A percentile compares a stretch with the other conserved stretches of the same genome.
Conservation (phyloP, 1,284 basidiomycete genomes). For the Ceratobasidium sp. region DNA sequence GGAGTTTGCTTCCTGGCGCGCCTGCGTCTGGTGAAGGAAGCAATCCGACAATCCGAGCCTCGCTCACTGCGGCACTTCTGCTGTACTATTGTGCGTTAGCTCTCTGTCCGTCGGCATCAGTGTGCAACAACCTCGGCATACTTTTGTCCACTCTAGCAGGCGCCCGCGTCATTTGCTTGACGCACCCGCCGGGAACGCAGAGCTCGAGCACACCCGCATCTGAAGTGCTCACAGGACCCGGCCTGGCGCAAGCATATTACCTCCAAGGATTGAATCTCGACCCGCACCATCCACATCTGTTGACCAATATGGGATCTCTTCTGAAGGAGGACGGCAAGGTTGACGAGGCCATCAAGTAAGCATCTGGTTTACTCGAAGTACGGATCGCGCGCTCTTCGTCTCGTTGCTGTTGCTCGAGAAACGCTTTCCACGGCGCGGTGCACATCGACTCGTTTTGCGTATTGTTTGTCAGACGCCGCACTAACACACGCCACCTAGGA, state of each 20-base stretch:
- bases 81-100: slow-evolving; percentile 69
- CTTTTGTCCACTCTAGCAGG: slow-evolving; percentile 62
- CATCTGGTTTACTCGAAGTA: slow-evolving; percentile 22
- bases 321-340: slow-evolving; percentile 68
- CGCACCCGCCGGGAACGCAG: slow-evolving; percentile 4
- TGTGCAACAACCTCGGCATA: slow-evolving; percentile 71
- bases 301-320: slow-evolving; percentile 70
- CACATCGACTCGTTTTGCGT: not conserved
- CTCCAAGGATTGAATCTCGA: slow-evolving; percentile 66
- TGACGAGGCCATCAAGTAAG: slow-evolving; percentile 63
- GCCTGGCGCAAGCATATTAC: slow-evolving; percentile 67
- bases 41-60: slow-evolving; percentile 57
- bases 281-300: slow-evolving; percentile 65
- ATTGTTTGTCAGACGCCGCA: not conserved
- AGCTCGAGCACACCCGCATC: slow-evolving; percentile 50
- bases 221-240: slow-evolving; percentile 51
- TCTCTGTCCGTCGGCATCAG: slow-evolving; percentile 64
- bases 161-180: slow-evolving; percentile 47
- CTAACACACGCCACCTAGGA: slow-evolving; percentile 48
- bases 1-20: slow-evolving; percentile 10
- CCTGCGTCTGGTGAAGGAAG: not conserved
- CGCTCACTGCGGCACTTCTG: slow-evolving; percentile 61
- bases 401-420: slow-evolving; percentile 46
- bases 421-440: not conserved
- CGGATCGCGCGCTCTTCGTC: slow-evolving; percentile 15